Percentiles rank a stretch among this genome's conserved stretches.
phyloP scores from a whole-genome alignment of 306 rosid species.

The Cucumis melo region DNA sequence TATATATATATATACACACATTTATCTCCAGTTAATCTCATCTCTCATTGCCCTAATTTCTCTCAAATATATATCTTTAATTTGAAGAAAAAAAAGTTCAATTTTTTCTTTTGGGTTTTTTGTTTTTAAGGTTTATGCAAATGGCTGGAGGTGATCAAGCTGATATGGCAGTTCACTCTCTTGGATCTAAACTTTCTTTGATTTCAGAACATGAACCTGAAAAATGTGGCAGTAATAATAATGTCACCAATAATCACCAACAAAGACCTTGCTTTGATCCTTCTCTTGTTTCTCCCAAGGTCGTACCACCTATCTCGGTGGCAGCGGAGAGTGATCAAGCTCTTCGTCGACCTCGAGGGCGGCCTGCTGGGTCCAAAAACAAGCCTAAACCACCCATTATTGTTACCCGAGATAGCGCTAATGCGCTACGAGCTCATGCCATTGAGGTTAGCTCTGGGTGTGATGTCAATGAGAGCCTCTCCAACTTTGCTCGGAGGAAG shows the following conservation, averaged over 20 bases:
- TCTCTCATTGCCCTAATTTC: neutral
- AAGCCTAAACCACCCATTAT: slow-evolving; percentile 91
- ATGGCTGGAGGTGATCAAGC: slow-evolving; percentile 8
- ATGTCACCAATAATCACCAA: neutral
- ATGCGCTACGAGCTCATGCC: slow-evolving; percentile 81
- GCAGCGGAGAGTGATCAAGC: slow-evolving; percentile 24
- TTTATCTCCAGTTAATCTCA: neutral
- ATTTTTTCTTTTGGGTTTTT: neutral
- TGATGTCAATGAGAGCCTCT: slow-evolving; percentile 65
- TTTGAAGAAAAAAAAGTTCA: neutral
- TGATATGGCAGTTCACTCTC: slow-evolving; percentile 1
- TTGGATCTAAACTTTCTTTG: neutral
- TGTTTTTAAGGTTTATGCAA: neutral
- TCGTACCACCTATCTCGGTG: neutral
- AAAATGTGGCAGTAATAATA: neutral
- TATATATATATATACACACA: neutral
- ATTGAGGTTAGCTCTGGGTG: slow-evolving; percentile 84
- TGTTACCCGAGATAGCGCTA: slow-evolving; percentile 91
- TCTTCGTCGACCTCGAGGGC: slow-evolving; percentile 59
- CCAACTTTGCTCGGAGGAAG: slow-evolving; percentile 68
- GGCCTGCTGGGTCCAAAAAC: slow-evolving; percentile 92
- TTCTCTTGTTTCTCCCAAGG: slow-evolving; percentile 3
- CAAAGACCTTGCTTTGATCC: neutral
- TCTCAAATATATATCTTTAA: neutral
- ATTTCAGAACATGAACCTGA: neutral